phyloP scores from a whole-genome alignment of 495 filamentous ascomycete genomes.

The Aspergillus campestris region DNA sequence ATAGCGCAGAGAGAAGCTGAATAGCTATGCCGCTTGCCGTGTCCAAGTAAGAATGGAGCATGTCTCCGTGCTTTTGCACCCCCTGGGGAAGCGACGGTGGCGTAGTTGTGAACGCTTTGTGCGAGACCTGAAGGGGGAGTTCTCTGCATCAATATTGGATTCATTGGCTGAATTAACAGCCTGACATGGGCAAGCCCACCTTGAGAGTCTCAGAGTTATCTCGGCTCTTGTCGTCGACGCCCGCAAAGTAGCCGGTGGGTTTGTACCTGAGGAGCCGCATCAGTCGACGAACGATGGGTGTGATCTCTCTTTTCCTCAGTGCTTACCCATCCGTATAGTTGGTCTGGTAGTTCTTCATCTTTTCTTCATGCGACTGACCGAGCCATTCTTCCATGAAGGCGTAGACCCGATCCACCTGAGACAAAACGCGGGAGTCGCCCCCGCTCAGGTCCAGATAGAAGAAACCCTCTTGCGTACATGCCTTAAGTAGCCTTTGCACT shows the following conservation, averaged over 20 bases:
- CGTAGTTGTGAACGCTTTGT: no score
- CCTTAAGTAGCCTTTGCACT: slow-evolving; percentile 29
- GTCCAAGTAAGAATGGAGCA: no score
- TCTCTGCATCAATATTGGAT: no score
- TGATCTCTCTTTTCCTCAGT: no score
- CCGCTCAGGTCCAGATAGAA: slow-evolving; percentile 46
- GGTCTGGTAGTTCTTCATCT: slow-evolving; percentile 2
- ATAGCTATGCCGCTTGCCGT: no score
- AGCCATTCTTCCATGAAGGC: slow-evolving; percentile 47
- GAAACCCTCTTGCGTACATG: slow-evolving; percentile 43
- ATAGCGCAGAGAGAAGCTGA: no score
- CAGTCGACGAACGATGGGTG: no score
- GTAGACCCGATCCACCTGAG: slow-evolving; percentile 38
- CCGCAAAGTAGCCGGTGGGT: neutral
- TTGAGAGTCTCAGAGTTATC: slow-evolving; percentile 1
- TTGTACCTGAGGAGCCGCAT: neutral
- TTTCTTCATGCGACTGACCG: slow-evolving; percentile 32
- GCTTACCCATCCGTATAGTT: neutral
- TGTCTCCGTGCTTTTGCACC: no score
- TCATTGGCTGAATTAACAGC: no score
- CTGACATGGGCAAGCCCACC: neutral
- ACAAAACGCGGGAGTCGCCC: slow-evolving; percentile 35
- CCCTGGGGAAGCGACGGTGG: no score
- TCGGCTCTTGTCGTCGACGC: neutral
- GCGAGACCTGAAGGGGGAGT: no score